Percentiles rank a stretch among this genome's conserved stretches.
These are phyloP conservation scores for Daldinia sp. DNA, from an alignment of 2,329 filamentous ascomycete species.

Conservation along the genomic window DNA sequence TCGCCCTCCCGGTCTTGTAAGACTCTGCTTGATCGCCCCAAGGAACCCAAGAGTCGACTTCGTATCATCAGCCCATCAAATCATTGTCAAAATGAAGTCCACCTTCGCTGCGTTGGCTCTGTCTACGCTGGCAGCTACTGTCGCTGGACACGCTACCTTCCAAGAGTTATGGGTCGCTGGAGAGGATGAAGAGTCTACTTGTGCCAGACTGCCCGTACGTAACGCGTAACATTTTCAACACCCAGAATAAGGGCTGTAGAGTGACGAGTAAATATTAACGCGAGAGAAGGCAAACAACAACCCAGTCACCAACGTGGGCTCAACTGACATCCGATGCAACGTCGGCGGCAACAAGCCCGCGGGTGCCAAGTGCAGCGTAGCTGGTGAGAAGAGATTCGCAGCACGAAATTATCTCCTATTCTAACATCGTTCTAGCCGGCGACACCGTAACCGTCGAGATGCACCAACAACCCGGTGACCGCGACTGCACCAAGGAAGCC, in stretches of 20 bases:
- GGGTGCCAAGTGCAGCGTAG: conserved; percentile 46
- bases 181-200: conserved; percentile 46
- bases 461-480: conserved; percentile 55
- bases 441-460: conserved; percentile 55
- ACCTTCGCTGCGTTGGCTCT: conserved; percentile 15
- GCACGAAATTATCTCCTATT: neutral
- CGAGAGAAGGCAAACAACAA: conserved; percentile 49
- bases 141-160: conserved; percentile 59
- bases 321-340: conserved; percentile 54
- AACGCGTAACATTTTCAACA: neutral
- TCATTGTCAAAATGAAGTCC: conserved; percentile 30
- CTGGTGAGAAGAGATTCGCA: conserved; percentile 25
- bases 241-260: too few relatives aligned
- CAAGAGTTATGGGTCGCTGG: conserved; percentile 59
- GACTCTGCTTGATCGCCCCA: neutral
- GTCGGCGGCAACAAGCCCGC: conserved; percentile 46
- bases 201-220: conserved; percentile 39
- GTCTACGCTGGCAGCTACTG: conserved; percentile 44
- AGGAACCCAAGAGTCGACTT: neutral
- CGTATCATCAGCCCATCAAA: neutral
- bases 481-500: conserved; percentile 56
- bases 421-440: conserved; percentile 43
- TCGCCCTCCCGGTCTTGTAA: neutral
- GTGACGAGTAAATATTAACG: conserved; percentile 11
- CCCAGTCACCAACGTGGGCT: conserved; percentile 51